Percentiles rank a stretch among this genome's conserved stretches.
phyloP scores from a whole-genome alignment of 768 basidiomycete genomes.

The Mrakia blollopis region DNA sequence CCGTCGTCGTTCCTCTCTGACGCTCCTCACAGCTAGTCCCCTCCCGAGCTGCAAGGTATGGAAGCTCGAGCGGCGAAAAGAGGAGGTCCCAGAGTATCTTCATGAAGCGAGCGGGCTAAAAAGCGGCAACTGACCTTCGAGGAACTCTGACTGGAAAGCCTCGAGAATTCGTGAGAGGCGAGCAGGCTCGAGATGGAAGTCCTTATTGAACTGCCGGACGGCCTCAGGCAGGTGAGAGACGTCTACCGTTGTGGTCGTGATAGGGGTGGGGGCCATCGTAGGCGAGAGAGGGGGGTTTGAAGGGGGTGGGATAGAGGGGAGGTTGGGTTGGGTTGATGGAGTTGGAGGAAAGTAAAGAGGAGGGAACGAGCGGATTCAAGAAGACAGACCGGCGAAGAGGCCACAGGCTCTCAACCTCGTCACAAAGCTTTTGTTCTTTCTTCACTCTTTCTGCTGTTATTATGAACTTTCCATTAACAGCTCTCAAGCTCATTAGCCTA shows the following conservation, averaged over 20 bases:
- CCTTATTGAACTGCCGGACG: conserved; percentile 62
- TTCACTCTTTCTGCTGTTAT: no score
- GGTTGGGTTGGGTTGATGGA: not conserved
- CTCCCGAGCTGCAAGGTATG: no score
- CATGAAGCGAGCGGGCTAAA: not conserved
- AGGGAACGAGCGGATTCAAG: not conserved
- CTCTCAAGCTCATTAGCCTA: not conserved
- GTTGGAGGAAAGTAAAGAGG: not conserved
- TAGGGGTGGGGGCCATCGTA: conserved; percentile 7
- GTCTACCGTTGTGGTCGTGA: not conserved
- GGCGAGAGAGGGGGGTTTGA: not conserved
- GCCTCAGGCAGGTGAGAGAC: conserved; percentile 38
- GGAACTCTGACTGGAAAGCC: conserved; percentile 75
- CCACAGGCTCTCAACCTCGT: no score
- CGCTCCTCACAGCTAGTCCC: not conserved
- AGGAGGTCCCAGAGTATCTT: no score
- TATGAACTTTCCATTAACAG: no score
- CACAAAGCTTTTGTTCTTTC: no score
- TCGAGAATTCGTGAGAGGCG: conserved; percentile 64
- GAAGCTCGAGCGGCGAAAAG: not conserved
- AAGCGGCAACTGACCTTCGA: conserved; percentile 50
- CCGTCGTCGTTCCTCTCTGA: not conserved
- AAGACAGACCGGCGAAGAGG: no score
- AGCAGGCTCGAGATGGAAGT: conserved; percentile 64
- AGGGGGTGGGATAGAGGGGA: not conserved